Percentiles rank a stretch among this genome's conserved stretches.
phyloP scores from a whole-genome alignment of 23 red algal species.

The Gracilaria vermiculophylla region DNA sequence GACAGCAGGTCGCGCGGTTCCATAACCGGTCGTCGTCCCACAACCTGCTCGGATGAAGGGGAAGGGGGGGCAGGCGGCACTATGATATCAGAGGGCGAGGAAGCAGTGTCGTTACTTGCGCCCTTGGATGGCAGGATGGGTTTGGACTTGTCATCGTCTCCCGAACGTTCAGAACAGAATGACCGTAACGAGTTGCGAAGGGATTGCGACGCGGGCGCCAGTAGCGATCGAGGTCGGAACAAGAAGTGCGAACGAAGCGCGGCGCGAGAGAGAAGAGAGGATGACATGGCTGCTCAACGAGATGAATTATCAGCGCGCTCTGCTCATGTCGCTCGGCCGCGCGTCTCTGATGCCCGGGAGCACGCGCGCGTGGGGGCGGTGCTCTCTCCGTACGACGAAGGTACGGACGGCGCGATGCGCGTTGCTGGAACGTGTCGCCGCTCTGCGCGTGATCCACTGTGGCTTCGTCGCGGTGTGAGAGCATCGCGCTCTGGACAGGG shows the following conservation, averaged over 20 bases:
- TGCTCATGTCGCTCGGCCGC: no score
- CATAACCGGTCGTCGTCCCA: constrained; percentile 45
- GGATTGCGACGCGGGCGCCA: background rate
- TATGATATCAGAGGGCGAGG: constrained; percentile 36
- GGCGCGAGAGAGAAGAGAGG: background rate
- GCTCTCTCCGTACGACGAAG: no score
- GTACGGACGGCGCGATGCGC: no score
- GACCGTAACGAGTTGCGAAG: background rate
- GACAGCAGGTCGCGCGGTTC: constrained; percentile 61
- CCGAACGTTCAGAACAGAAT: background rate
- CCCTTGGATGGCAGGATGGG: background rate
- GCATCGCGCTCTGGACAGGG: no score
- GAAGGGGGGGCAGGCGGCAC: constrained; percentile 35
- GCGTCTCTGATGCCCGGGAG: no score
- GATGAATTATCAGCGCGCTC: no score
- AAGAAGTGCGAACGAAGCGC: background rate
- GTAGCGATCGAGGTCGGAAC: background rate
- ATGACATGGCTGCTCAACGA: background rate
- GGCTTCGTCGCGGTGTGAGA: no score
- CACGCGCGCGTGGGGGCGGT: no score
- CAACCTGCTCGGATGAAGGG: constrained; percentile 46
- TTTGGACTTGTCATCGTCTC: background rate
- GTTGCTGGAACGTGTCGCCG: no score
- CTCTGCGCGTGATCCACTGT: no score
- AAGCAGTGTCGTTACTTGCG: background rate